These are phyloP conservation scores for Acarospora socialis DNA, from an alignment of 2,329 filamentous ascomycete species.

Conservation along the genomic window DNA sequence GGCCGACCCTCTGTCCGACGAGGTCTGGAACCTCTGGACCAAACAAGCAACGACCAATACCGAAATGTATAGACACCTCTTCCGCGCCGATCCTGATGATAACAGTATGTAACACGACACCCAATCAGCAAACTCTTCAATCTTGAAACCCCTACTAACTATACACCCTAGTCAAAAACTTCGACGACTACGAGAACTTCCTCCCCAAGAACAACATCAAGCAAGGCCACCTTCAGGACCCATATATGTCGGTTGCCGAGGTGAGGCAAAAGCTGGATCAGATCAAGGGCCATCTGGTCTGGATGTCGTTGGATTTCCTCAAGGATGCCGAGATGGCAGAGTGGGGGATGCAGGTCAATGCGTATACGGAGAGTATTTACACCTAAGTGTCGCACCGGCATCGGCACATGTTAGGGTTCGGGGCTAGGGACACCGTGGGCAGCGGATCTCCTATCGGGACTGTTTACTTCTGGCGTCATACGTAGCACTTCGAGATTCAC, in stretches of 20 bases:
- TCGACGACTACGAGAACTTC: slow-evolving; percentile 79
- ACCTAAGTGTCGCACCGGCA: too few relatives aligned
- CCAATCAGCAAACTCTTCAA: too few relatives aligned
- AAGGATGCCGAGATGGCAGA: slow-evolving; percentile 80
- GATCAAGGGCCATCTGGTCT: slow-evolving; percentile 79
- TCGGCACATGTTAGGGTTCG: too few relatives aligned
- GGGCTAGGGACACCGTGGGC: too few relatives aligned
- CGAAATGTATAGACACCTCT: slow-evolving; percentile 63
- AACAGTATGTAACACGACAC: slow-evolving; percentile 39
- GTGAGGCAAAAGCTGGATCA: slow-evolving; percentile 61
- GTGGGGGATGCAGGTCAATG: slow-evolving; percentile 70
- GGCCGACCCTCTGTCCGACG: slow-evolving; percentile 53
- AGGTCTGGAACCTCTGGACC: slow-evolving; percentile 61
- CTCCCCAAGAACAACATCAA: slow-evolving; percentile 52
- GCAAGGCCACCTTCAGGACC: slow-evolving; percentile 75
- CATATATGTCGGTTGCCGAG: slow-evolving; percentile 57
- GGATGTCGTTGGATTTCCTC: slow-evolving; percentile 87
- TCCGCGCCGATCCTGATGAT: slow-evolving; percentile 83
- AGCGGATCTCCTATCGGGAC: neutral
- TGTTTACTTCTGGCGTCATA: too few relatives aligned
- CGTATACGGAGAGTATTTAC: slow-evolving; percentile 76
- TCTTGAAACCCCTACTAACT: too few relatives aligned
- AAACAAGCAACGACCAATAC: slow-evolving; percentile 63
- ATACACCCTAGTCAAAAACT: slow-evolving; percentile 80
- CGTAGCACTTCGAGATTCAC: too few relatives aligned